Conservation (phyloP, 2,329 filamentous ascomycete species). For the Trichoderma sp. region DNA sequence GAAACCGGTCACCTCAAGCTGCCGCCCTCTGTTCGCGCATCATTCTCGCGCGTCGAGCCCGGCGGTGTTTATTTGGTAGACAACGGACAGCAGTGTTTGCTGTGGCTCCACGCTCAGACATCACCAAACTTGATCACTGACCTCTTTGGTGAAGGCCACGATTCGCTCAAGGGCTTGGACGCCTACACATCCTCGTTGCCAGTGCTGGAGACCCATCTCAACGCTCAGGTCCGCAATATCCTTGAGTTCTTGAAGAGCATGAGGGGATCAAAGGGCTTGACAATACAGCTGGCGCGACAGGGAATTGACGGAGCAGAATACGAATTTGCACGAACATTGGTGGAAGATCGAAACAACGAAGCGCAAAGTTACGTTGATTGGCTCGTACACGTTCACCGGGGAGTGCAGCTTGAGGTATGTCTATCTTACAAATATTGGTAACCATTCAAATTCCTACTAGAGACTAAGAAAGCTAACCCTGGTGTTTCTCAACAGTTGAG, state of each 20-base stretch:
- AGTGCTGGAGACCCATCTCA: conserved; percentile 85
- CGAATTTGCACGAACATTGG: conserved; percentile 87
- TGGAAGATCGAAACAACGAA: conserved; percentile 96
- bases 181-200: conserved; percentile 79
- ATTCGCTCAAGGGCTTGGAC: conserved; percentile 72
- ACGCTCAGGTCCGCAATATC: conserved; percentile 92
- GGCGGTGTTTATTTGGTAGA: conserved; percentile 94
- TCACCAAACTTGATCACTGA: conserved; percentile 89
- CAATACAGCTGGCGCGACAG: conserved; percentile 87
- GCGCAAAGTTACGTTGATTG: conserved; percentile 98
- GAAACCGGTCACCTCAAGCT: conserved; percentile 85
- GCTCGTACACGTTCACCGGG: conserved; percentile 92
- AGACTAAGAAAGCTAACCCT: background rate
- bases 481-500: conserved; percentile 50
- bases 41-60: conserved; percentile 85
- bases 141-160: conserved; percentile 77
- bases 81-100: conserved; percentile 86
- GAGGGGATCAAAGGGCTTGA: conserved; percentile 83
- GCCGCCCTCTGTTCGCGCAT: conserved; percentile 77
- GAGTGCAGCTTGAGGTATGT: conserved; percentile 84
- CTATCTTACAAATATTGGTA: background rate
- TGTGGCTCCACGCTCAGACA: conserved; percentile 92
- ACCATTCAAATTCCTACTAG: background rate
- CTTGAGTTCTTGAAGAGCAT: conserved; percentile 80
- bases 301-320: conserved; percentile 94